phyloP scores from a whole-genome alignment of 2,329 filamentous ascomycete genomes.

The Pseudodiploospora longispora region DNA sequence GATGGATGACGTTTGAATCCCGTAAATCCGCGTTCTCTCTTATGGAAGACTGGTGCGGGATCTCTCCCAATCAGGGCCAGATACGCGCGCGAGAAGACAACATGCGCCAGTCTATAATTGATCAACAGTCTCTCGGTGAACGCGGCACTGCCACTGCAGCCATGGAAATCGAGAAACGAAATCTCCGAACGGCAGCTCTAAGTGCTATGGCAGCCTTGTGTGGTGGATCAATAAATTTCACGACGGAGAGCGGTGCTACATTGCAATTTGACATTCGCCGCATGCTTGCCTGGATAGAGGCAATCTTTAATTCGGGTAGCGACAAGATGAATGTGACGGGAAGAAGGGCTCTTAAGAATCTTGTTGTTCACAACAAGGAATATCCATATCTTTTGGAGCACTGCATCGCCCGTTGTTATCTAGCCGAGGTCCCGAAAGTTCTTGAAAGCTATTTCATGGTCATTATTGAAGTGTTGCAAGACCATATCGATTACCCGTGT shows the following conservation, averaged over 20 bases:
- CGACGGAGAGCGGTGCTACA: slow-evolving; percentile 77
- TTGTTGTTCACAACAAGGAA: slow-evolving; percentile 85
- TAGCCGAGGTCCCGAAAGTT: slow-evolving; percentile 70
- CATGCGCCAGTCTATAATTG: slow-evolving; percentile 77
- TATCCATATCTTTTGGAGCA: slow-evolving; percentile 79
- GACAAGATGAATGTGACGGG: slow-evolving; percentile 90
- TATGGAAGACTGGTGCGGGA: slow-evolving; percentile 99
- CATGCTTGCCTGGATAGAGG: slow-evolving; percentile 92
- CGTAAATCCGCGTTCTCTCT: slow-evolving; percentile 90
- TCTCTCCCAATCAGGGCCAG: slow-evolving; percentile 81
- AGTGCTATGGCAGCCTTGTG: slow-evolving; percentile 95
- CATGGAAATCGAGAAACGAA: slow-evolving; percentile 95
- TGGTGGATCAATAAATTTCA: slow-evolving; percentile 75
- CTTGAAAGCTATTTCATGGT: slow-evolving; percentile 94
- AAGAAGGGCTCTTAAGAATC: slow-evolving; percentile 75
- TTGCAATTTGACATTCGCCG: slow-evolving; percentile 87
- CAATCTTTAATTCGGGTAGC: slow-evolving; percentile 86
- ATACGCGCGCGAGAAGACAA: slow-evolving; percentile 76
- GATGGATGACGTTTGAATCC: slow-evolving; percentile 97
- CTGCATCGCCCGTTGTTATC: slow-evolving; percentile 86
- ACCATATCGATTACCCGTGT: slow-evolving; percentile 72
- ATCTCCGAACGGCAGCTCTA: slow-evolving; percentile 79
- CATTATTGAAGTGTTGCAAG: slow-evolving; percentile 76
- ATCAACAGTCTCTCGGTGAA: slow-evolving; percentile 69
- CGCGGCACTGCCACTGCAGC: slow-evolving; percentile 74